Evolutionary conservation across 371 early-diverging fungal species (phyloP).

Genomic region (Ordospora pajunii): DNA sequence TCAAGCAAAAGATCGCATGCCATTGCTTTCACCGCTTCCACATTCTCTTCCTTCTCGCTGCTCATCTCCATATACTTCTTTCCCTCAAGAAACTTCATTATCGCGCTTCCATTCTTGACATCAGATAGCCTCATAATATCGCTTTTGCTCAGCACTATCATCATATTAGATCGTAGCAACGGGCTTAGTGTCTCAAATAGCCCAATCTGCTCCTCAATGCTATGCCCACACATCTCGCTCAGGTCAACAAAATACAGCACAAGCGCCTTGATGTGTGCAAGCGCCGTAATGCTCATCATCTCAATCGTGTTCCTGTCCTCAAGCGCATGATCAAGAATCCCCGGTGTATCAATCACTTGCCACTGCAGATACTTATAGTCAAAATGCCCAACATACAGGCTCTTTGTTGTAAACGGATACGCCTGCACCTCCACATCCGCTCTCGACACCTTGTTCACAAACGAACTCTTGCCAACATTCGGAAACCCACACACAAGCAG

Average conservation of each 20-base stretch:
- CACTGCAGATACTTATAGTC: conserved; percentile 97
- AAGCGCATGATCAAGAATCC: conserved; percentile 95
- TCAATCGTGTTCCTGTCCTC: conserved; percentile 99
- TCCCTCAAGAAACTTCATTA: conserved; percentile 68
- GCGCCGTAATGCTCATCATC: conserved; percentile 98
- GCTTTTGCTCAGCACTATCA: conserved; percentile 91
- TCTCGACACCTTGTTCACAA: conserved; percentile 96
- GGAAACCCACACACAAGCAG: conserved; percentile 98
- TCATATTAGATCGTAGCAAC: conserved; percentile 87
- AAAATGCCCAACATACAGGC: conserved; percentile 99
- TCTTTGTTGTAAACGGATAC: conserved; percentile 99
- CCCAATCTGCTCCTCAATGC: conserved; percentile 74
- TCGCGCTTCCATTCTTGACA: conserved; percentile 64
- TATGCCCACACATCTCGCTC: conserved; percentile 96
- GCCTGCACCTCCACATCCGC: conserved; percentile 99
- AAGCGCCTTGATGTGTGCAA: conserved; percentile 92
- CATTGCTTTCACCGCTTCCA: conserved; percentile 53
- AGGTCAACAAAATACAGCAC: conserved; percentile 96
- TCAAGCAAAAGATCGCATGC: conserved; percentile 57
- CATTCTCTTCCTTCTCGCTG: conserved; percentile 45
- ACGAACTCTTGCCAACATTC: conserved; percentile 98
- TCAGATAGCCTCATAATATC: conserved; percentile 76
- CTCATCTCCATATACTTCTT: conserved; percentile 64
- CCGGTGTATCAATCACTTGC: conserved; percentile 99
- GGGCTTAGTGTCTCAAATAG: conserved; percentile 91